A percentile compares a stretch with the other conserved stretches of the same genome.
Evolutionary conservation across 495 filamentous ascomycete genomes (phyloP).

Genomic region (Aspergillus steynii): DNA sequence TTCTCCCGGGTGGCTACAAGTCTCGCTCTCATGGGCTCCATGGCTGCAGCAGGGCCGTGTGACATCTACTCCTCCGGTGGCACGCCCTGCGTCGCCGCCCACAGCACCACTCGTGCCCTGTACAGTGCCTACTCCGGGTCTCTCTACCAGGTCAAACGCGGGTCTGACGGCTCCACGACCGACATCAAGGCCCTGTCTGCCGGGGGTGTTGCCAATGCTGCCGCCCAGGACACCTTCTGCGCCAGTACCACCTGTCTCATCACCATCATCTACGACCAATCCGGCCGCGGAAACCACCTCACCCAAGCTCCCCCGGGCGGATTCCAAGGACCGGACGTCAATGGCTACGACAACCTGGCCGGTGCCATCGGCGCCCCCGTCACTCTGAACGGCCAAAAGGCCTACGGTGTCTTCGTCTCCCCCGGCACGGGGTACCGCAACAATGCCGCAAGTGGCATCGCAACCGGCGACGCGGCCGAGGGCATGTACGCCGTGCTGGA

Average conservation of each 20-base stretch:
- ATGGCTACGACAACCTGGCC: constrained; percentile 57
- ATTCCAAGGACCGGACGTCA: constrained; percentile 50
- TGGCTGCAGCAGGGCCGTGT: constrained; percentile 53
- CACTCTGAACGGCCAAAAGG: constrained; percentile 57
- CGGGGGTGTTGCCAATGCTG: constrained; percentile 58
- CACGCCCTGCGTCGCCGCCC: constrained; percentile 58
- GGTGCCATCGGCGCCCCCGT: constrained; percentile 58
- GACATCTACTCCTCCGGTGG: constrained; percentile 54
- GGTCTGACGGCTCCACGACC: constrained; percentile 48
- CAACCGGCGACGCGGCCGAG: constrained; percentile 53
- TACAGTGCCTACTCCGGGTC: constrained; percentile 50
- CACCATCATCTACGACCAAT: constrained; percentile 61
- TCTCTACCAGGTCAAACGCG: constrained; percentile 57
- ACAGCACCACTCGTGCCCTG: constrained; percentile 60
- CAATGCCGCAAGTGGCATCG: constrained; percentile 48
- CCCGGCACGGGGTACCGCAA: constrained; percentile 58
- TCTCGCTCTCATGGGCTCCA: constrained; percentile 38
- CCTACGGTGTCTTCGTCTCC: constrained; percentile 58
- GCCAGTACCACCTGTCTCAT: constrained; percentile 57
- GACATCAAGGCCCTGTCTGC: constrained; percentile 48
- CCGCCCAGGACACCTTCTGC: constrained; percentile 58
- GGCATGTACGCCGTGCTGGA: constrained; percentile 62
- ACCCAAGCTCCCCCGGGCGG: constrained; percentile 56
- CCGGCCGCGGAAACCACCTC: constrained; percentile 57
- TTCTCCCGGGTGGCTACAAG: constrained; percentile 6